These are phyloP conservation scores for Acanthamoeba rhysodes DNA, from an alignment of 208 protist species.

Conservation along the genomic window DNA sequence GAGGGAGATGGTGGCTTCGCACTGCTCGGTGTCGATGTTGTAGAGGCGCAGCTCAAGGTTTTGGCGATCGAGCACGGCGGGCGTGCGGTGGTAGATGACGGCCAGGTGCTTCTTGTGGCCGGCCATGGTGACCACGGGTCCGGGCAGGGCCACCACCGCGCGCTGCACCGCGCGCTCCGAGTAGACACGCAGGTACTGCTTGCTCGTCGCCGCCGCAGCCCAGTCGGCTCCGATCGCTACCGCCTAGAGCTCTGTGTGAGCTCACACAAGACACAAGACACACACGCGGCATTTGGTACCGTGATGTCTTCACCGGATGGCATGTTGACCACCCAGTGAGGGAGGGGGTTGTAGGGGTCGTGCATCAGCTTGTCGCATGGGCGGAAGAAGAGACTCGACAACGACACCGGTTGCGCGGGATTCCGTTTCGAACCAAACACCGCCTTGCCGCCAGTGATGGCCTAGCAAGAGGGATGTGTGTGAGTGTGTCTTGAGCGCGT, in stretches of 20 bases:
- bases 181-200: conserved; percentile 20
- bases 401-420: background rate
- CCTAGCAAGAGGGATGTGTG: background rate
- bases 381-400: conserved; percentile 13
- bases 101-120: conserved; percentile 5
- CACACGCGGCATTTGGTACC: background rate
- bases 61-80: conserved; percentile 6
- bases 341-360: background rate
- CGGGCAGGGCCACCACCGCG: background rate
- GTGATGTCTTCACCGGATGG: background rate
- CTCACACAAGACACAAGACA: background rate
- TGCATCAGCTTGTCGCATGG: conserved; percentile 6
- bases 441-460: background rate
- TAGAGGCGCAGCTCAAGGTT: conserved; percentile 13
- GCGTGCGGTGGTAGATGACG: conserved; percentile 13
- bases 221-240: background rate
- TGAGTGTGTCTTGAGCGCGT: too few relatives aligned
- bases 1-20: background rate
- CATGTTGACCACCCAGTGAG: conserved; percentile 18
- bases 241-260: background rate
- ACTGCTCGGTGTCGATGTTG: conserved; percentile 13
- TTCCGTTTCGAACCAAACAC: conserved; percentile 3
- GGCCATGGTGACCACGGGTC: conserved; percentile 24
- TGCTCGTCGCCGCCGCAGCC: conserved; percentile 15
- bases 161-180: background rate